A percentile compares a stretch with the other conserved stretches of the same genome.
Evolutionary conservation across 768 basidiomycete species (phyloP).

Genomic region (Gelatoporia subvermispora): DNA sequence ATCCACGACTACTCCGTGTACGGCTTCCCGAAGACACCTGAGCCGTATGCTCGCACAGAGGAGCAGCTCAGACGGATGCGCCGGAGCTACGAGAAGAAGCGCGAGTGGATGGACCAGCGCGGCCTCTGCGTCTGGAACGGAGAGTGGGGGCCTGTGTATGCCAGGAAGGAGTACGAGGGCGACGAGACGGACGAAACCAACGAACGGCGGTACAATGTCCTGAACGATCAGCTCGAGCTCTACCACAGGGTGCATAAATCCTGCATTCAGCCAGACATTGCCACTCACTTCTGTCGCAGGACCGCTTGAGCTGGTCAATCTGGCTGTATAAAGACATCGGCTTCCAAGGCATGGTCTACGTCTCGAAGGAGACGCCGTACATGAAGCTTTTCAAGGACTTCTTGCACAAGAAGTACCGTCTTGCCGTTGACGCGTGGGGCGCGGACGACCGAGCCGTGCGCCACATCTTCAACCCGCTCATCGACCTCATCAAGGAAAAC

Average conservation of each 20-base stretch:
- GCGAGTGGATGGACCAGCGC: constrained; percentile 69
- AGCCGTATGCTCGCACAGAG: constrained; percentile 47
- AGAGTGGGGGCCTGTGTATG: constrained; percentile 83
- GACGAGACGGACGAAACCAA: constrained; percentile 63
- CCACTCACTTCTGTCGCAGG: constrained; percentile 30
- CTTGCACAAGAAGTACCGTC: constrained; percentile 71
- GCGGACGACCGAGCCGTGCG: constrained; percentile 55
- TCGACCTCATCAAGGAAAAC: constrained; percentile 55
- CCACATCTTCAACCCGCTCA: constrained; percentile 59
- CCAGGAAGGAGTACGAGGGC: constrained; percentile 47
- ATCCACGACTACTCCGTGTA: constrained; percentile 77
- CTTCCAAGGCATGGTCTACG: constrained; percentile 83
- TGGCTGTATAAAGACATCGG: constrained; percentile 87
- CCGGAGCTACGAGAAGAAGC: constrained; percentile 66
- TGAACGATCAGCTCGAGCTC: constrained; percentile 69
- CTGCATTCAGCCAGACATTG: background rate
- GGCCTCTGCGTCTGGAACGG: constrained; percentile 74
- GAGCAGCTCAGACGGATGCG: constrained; percentile 48
- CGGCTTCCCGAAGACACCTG: constrained; percentile 62
- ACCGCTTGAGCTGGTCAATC: constrained; percentile 73
- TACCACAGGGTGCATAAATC: constrained; percentile 51
- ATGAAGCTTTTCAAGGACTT: constrained; percentile 64
- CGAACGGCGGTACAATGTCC: constrained; percentile 54
- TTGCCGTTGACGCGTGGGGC: constrained; percentile 78
- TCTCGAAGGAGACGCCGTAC: constrained; percentile 65